These are phyloP conservation scores for Limtongia smithiae DNA, from an alignment of 805 yeast species.

Conservation along the genomic window DNA sequence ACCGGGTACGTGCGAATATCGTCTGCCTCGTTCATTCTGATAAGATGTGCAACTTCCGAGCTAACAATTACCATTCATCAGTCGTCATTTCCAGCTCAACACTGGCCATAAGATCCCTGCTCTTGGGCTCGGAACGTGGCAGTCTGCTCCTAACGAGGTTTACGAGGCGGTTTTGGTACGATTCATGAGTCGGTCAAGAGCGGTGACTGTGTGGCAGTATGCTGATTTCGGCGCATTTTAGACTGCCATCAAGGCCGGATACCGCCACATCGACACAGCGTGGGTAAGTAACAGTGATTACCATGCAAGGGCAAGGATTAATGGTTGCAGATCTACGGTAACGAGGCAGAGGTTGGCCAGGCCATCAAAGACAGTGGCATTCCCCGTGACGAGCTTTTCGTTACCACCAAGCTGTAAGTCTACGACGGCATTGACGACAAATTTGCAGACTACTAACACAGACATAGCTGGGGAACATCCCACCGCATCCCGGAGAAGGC, in stretches of 20 bases:
- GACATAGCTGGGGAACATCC: constrained; percentile 35
- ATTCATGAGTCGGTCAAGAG: neutral
- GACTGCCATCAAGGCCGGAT: constrained; percentile 53
- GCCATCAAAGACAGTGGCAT: constrained; percentile 45
- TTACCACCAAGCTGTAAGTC: constrained; percentile 44
- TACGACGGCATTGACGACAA: no score
- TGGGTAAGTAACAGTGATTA: constrained; percentile 28
- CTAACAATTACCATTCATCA: constrained; percentile 18
- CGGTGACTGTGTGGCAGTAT: neutral
- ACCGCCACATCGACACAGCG: constrained; percentile 78
- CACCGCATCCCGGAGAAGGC: constrained; percentile 47
- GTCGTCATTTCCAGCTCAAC: constrained; percentile 43
- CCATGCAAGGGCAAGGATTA: neutral
- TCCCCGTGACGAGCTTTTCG: constrained; percentile 45
- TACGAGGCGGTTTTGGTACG: constrained; percentile 47
- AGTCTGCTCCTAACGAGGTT: constrained; percentile 53
- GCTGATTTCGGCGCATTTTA: neutral
- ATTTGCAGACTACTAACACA: neutral
- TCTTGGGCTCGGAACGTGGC: constrained; percentile 76
- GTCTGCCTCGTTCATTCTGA: no score
- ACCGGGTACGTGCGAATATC: constrained; percentile 24
- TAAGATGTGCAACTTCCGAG: neutral
- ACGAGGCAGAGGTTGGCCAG: constrained; percentile 62
- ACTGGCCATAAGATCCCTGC: constrained; percentile 62
- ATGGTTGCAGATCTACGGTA: constrained; percentile 46